These are phyloP conservation scores for Harringtonia aguacate DNA, from an alignment of 2,329 filamentous ascomycete genomes.

Conservation along the genomic window DNA sequence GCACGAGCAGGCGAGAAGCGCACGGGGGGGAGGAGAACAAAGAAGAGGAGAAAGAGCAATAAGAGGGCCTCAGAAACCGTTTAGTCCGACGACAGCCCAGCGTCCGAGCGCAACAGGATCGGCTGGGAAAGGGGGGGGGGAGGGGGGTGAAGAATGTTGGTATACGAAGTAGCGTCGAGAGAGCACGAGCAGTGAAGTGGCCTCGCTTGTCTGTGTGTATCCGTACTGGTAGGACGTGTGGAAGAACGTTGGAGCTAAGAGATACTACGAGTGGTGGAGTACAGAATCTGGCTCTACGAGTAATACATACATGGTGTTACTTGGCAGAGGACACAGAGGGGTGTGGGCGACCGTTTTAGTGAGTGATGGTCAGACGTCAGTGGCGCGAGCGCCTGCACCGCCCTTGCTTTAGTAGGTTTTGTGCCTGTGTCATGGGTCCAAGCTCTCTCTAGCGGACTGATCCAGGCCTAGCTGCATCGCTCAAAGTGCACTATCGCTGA, in stretches of 20 bases:
- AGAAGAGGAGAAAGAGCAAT: too few species aligned
- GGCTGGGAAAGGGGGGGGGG: background rate
- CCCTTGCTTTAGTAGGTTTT: background rate
- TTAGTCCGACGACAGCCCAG: too few species aligned
- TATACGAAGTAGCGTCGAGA: too few species aligned
- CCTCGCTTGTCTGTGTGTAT: too few species aligned
- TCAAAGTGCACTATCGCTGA: too few species aligned
- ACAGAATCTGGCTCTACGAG: background rate
- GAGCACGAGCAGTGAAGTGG: too few species aligned
- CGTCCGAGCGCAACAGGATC: too few species aligned
- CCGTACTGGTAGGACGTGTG: too few species aligned
- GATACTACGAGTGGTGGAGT: background rate
- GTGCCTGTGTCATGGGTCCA: background rate
- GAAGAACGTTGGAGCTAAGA: background rate
- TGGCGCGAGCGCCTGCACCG: background rate
- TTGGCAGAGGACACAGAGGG: background rate
- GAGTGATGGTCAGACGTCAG: background rate
- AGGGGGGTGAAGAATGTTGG: background rate
- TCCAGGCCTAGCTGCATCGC: background rate
- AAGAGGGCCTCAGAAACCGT: too few species aligned
- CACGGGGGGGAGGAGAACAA: too few species aligned
- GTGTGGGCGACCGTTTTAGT: background rate
- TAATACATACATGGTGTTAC: too few species aligned
- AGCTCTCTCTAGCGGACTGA: background rate
- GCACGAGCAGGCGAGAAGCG: too few species aligned